A percentile compares a stretch with the other conserved stretches of the same genome.
Evolutionary conservation across 2,329 filamentous ascomycete species (phyloP).

Genomic region (Botrytis porri): DNA sequence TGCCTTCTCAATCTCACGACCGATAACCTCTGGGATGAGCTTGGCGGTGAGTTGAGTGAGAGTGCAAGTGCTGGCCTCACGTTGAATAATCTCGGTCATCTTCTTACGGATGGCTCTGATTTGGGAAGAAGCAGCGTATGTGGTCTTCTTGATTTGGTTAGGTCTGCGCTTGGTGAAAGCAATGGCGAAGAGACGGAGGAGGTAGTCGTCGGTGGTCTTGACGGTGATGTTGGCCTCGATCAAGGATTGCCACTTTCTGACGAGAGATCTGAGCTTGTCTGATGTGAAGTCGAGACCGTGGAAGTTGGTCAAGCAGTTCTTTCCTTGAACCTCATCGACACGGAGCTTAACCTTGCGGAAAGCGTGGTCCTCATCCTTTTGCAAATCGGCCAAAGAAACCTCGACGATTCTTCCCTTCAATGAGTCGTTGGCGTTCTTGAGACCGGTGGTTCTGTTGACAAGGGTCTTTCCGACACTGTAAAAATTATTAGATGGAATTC

Average conservation of each 20-base stretch:
- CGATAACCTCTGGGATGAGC: constrained; percentile 99
- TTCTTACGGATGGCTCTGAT: constrained; percentile 98
- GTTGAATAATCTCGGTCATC: constrained; percentile 99
- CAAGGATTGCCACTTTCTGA: constrained; percentile 99
- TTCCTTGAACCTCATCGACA: constrained; percentile 98
- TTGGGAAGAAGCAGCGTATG: constrained; percentile 94
- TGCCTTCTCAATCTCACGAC: constrained; percentile 99
- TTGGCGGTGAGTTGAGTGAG: constrained; percentile 96
- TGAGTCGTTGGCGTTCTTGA: constrained; percentile 99
- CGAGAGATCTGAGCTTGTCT: constrained; percentile 98
- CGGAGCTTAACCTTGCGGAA: constrained; percentile 99
- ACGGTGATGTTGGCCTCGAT: constrained; percentile 99
- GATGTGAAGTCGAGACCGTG: constrained; percentile 99
- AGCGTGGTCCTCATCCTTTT: constrained; percentile 99
- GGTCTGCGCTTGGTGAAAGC: constrained; percentile 98
- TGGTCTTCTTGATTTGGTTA: constrained; percentile 99
- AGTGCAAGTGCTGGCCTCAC: constrained; percentile 91
- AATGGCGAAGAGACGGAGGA: constrained; percentile 97
- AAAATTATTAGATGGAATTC: constrained; percentile 39
- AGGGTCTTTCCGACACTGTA: constrained; percentile 97
- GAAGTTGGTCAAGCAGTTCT: constrained; percentile 99
- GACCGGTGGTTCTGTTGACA: constrained; percentile 98
- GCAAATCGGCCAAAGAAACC: constrained; percentile 96
- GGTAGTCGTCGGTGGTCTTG: constrained; percentile 99
- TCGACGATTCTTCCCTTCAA: constrained; percentile 99